Conservation (phyloP, 495 filamentous ascomycete species). For the Articulospora tetracladia region DNA sequence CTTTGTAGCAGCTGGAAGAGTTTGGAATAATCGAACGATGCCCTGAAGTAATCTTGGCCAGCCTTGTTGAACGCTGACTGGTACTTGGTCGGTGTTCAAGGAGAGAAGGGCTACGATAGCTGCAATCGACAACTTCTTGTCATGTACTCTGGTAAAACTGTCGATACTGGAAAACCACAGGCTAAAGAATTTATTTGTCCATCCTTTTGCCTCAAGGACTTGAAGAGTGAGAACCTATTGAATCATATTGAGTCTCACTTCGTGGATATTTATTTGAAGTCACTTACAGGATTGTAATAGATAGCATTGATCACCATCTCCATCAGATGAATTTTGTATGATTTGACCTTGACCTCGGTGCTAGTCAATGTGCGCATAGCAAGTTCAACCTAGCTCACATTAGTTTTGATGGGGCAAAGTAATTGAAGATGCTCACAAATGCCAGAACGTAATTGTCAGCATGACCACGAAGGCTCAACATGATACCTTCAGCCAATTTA, state of each 20-base stretch:
- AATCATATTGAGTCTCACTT: background rate
- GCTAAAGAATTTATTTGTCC: slow-evolving; percentile 99
- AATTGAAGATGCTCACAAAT: slow-evolving; percentile 42
- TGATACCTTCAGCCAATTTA: slow-evolving; percentile 94
- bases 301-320: slow-evolving; percentile 99
- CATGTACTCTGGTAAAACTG: slow-evolving; percentile 87
- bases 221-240: slow-evolving; percentile 61
- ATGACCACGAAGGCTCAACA: slow-evolving; percentile 90
- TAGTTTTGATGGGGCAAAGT: background rate
- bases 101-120: slow-evolving; percentile 84
- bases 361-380: slow-evolving; percentile 77
- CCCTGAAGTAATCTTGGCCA: slow-evolving; percentile 96
- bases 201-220: slow-evolving; percentile 80
- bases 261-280: background rate
- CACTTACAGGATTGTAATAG: slow-evolving; percentile 80
- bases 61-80: slow-evolving; percentile 83
- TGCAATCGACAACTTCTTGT: slow-evolving; percentile 96
- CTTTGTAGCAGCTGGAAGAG: slow-evolving; percentile 80
- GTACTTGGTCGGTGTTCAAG: slow-evolving; percentile 71
- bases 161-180: slow-evolving; percentile 97
- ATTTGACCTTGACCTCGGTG: slow-evolving; percentile 73
- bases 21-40: slow-evolving; percentile 86
- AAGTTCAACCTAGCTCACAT: slow-evolving; percentile 53
- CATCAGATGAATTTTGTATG: slow-evolving; percentile 92
- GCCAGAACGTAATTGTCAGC: slow-evolving; percentile 82